A percentile compares a stretch with the other conserved stretches of the same genome.
These are phyloP conservation scores for Eudorina sp. DNA, from an alignment of 139 green algal species.

Conservation along the genomic window DNA sequence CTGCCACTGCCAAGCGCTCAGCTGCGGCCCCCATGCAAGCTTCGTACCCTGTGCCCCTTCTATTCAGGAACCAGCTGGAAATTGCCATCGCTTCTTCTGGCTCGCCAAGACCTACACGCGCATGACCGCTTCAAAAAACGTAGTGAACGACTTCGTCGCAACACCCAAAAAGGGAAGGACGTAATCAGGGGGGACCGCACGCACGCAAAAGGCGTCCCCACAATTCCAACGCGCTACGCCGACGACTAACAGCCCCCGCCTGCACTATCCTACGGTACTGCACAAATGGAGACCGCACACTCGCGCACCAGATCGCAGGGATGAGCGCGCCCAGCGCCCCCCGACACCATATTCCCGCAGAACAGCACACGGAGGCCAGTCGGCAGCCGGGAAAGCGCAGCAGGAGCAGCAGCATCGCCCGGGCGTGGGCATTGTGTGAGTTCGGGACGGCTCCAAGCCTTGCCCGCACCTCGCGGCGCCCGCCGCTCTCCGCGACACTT, in stretches of 20 bases:
- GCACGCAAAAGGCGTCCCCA: not conserved
- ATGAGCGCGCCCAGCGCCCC: not conserved
- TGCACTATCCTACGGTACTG: not conserved
- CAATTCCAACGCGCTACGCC: not conserved
- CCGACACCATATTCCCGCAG: too few species aligned
- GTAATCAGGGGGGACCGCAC: not conserved
- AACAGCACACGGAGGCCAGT: too few species aligned
- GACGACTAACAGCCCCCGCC: not conserved
- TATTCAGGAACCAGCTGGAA: conserved; percentile 6
- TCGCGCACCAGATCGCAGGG: not conserved
- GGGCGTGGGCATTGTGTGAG: too few species aligned
- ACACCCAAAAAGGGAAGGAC: not conserved
- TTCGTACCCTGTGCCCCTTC: not conserved
- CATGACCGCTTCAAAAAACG: not conserved
- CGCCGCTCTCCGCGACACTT: not conserved
- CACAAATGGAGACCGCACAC: not conserved
- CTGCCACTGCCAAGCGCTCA: too few species aligned
- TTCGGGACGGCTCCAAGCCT: not conserved
- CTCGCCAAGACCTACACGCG: not conserved
- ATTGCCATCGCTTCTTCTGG: not conserved
- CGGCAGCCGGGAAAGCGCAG: not conserved
- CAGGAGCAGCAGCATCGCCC: not conserved
- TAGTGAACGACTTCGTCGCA: not conserved
- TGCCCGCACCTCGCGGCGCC: not conserved
- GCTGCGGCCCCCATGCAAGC: conserved; percentile 13